Evolutionary conservation across 495 filamentous ascomycete species (phyloP).

Genomic region (Hypoxylon trugodes): DNA sequence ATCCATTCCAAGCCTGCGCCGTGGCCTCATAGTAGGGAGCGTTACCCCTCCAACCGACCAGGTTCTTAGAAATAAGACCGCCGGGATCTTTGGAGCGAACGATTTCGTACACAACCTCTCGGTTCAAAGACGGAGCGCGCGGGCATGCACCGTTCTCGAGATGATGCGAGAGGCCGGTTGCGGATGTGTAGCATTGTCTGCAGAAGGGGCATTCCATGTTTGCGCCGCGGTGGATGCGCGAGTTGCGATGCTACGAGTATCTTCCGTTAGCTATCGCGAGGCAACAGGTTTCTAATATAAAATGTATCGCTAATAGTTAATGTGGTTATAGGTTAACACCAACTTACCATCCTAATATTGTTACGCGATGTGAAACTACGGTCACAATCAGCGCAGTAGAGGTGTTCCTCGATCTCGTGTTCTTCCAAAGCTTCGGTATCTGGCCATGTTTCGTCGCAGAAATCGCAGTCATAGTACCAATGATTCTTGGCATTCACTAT

Average conservation of each 20-base stretch:
- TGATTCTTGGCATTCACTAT: slow-evolving; percentile 40
- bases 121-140: slow-evolving; percentile 16
- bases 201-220: slow-evolving; percentile 46
- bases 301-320: not conserved
- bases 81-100: not conserved
- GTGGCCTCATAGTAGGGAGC: not conserved
- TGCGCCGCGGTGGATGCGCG: slow-evolving; percentile 36
- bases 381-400: slow-evolving; percentile 39
- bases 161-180: slow-evolving; percentile 44
- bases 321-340: not conserved
- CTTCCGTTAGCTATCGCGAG: not conserved
- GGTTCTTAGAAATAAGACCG: slow-evolving; percentile 23
- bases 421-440: slow-evolving; percentile 3
- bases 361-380: slow-evolving; percentile 37
- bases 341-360: slow-evolving; percentile 42
- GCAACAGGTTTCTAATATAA: not conserved
- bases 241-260: slow-evolving; percentile 41
- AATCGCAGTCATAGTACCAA: slow-evolving; percentile 23
- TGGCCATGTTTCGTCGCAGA: slow-evolving; percentile 25
- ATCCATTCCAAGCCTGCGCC: not conserved
- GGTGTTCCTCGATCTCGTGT: slow-evolving; percentile 37
- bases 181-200: slow-evolving; percentile 19
- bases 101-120: slow-evolving; percentile 38
- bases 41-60: not conserved
- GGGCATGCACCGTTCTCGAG: slow-evolving; percentile 40